phyloP scores from a whole-genome alignment of 208 protist genomes.

The Acanthamoeba triangularis region DNA sequence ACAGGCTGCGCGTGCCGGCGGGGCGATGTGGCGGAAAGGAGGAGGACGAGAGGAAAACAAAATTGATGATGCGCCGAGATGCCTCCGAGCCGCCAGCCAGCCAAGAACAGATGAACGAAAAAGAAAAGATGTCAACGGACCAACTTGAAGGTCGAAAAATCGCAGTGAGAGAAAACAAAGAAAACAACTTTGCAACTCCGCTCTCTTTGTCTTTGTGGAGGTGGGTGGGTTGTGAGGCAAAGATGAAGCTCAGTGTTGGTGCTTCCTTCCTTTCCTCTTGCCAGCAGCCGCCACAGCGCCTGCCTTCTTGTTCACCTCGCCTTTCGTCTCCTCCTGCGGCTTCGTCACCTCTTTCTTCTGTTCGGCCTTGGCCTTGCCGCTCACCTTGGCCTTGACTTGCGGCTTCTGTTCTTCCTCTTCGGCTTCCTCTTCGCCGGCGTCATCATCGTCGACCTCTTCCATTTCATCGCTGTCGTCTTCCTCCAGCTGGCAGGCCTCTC shows the following conservation, averaged over 20 bases:
- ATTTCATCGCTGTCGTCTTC: conserved; percentile 15
- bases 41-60: neutral
- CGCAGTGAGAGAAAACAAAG: neutral
- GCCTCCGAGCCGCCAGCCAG: neutral
- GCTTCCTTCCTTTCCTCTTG: conserved; percentile 15
- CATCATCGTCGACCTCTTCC: neutral
- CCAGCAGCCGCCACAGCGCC: no score
- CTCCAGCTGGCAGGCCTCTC: neutral
- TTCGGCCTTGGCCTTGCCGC: neutral
- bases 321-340: neutral
- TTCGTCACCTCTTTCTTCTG: neutral
- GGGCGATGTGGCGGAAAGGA: neutral
- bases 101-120: neutral
- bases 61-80: neutral
- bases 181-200: neutral
- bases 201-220: neutral
- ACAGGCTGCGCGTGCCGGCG: neutral
- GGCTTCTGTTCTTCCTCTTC: conserved; percentile 2
- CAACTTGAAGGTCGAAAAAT: neutral
- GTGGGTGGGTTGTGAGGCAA: neutral
- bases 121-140: neutral
- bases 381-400: neutral
- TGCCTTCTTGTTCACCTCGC: neutral
- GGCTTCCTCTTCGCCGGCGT: neutral
- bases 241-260: neutral